Conservation (phyloP, 2,329 filamentous ascomycete genomes). For the Incumbomyces lentus region DNA sequence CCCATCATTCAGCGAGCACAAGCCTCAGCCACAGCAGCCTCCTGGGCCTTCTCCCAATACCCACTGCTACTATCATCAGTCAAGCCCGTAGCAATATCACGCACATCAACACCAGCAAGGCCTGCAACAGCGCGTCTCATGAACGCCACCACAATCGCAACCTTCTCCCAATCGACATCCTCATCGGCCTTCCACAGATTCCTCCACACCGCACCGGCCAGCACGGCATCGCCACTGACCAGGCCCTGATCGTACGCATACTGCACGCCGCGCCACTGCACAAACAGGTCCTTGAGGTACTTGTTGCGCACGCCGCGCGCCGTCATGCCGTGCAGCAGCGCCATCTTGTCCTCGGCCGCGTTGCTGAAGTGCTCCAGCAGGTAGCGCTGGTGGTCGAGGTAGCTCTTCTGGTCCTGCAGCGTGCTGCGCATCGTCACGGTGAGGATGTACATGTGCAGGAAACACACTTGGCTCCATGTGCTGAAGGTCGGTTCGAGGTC, state of each 20-base stretch:
- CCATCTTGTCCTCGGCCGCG: slow-evolving; percentile 60
- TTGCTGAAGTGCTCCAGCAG: slow-evolving; percentile 81
- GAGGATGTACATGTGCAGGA: slow-evolving; percentile 90
- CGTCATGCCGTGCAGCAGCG: slow-evolving; percentile 37
- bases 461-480: slow-evolving; percentile 91
- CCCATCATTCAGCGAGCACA: too few relatives aligned
- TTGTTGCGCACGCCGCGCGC: slow-evolving; percentile 47
- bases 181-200: slow-evolving; percentile 74
- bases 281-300: slow-evolving; percentile 74
- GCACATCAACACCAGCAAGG: background rate
- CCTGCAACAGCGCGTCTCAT: slow-evolving; percentile 35
- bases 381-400: slow-evolving; percentile 74
- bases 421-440: slow-evolving; percentile 73
- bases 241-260: slow-evolving; percentile 49
- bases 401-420: slow-evolving; percentile 55
- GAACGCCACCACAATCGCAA: slow-evolving; percentile 54
- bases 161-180: slow-evolving; percentile 49
- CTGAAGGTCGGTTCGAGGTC: slow-evolving; percentile 77
- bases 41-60: slow-evolving; percentile 4
- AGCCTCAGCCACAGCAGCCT: background rate
- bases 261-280: slow-evolving; percentile 82
- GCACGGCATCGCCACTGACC: slow-evolving; percentile 36
- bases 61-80: background rate
- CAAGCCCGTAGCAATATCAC: slow-evolving; percentile 2
- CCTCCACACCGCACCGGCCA: slow-evolving; percentile 69